Conservation (phyloP, 441 rosid genomes). For the Syzygium malaccense region DNA sequence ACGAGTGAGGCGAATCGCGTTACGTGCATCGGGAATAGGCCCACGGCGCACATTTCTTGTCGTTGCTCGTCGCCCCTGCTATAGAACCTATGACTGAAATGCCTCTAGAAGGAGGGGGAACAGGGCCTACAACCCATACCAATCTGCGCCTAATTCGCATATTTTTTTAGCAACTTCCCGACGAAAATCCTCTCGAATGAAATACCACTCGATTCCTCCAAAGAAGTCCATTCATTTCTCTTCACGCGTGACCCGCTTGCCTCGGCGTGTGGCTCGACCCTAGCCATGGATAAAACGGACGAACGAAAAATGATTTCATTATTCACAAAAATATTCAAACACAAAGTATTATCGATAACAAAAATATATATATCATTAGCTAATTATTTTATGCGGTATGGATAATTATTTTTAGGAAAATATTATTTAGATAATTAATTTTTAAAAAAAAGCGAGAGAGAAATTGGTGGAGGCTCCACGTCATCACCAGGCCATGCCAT, state of each 20-base stretch:
- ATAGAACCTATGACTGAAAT: not conserved
- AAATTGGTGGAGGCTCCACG: not conserved
- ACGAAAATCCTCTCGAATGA: not conserved
- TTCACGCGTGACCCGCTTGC: no score
- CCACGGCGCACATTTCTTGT: rapidly evolving
- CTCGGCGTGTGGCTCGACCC: no score
- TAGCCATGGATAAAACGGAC: no score
- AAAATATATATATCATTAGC: no score
- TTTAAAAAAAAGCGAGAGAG: no score
- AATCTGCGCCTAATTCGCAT: not conserved
- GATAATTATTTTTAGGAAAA: no score
- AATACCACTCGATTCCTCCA: no score
- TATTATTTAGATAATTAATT: no score
- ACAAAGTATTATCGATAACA: no score
- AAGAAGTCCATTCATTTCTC: no score
- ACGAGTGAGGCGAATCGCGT: not conserved
- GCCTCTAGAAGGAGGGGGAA: rapidly evolving
- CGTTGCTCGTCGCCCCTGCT: not conserved
- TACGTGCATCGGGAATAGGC: not conserved
- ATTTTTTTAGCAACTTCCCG: not conserved
- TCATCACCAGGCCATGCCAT: not conserved
- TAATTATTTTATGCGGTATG: no score
- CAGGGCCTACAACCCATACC: rapidly evolving
- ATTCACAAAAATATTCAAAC: rapidly evolving
- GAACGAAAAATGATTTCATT: no score